phyloP scores from a whole-genome alignment of 1,284 basidiomycete genomes.

The Pholiota adiposa region DNA sequence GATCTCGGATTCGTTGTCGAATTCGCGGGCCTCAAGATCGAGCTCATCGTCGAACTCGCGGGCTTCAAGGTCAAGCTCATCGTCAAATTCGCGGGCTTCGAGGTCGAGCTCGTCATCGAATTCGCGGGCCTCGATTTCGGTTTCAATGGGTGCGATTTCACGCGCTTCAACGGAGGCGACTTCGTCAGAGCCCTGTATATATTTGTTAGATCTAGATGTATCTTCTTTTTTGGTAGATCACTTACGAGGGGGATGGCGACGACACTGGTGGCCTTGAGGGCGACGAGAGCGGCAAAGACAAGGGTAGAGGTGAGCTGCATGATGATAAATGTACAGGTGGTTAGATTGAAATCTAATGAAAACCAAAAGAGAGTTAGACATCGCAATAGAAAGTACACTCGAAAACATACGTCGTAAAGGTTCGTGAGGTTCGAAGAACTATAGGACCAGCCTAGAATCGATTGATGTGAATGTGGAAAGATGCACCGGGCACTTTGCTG shows the following conservation, averaged over 20 bases:
- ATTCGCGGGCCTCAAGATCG: neutral
- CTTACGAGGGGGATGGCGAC: conserved; percentile 5
- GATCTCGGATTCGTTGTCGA: neutral
- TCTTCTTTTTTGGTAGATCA: neutral
- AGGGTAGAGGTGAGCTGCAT: conserved; percentile 10
- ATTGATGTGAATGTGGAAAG: conserved; percentile 5
- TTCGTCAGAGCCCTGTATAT: neutral
- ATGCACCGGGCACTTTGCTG: conserved; percentile 14
- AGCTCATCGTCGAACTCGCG: conserved; percentile 7
- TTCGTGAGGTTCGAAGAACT: conserved; percentile 1
- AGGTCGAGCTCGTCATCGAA: neutral
- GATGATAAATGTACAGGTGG: neutral
- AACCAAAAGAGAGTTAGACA: neutral
- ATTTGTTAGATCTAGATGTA: neutral
- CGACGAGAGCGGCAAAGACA: conserved; percentile 4
- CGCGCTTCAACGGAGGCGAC: conserved; percentile 3
- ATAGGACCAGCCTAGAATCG: conserved; percentile 11
- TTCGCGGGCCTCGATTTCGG: neutral
- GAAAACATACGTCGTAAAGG: neutral
- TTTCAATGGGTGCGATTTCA: neutral
- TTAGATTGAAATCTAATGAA: neutral
- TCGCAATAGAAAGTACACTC: neutral
- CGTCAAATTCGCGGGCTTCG: neutral
- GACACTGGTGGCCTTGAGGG: conserved; percentile 8
- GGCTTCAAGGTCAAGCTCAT: neutral